Evolutionary conservation across 192 early-diverging fungal species (phyloP).

Genomic region (Coemansia sp.): DNA sequence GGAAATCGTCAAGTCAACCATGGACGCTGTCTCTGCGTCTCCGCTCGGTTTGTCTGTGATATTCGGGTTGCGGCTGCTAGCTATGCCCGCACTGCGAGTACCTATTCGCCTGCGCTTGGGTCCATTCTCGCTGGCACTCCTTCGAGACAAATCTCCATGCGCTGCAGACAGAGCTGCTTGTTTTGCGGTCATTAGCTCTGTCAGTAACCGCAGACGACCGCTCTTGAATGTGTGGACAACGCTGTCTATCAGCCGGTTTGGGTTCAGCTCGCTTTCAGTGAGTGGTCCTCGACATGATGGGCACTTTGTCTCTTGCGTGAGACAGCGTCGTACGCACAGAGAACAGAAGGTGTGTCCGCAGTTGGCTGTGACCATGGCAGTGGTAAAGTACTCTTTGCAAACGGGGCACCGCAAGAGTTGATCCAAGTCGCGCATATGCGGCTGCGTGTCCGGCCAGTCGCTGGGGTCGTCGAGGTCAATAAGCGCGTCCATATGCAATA

Average conservation of each 20-base stretch:
- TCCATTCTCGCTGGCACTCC: not conserved
- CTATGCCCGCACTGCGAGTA: conserved; percentile 8
- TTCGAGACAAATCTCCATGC: not conserved
- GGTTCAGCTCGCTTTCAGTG: conserved; percentile 37
- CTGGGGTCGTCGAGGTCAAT: conserved; percentile 64
- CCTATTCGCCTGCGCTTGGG: conserved; percentile 28
- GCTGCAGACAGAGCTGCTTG: not conserved
- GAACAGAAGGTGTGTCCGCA: conserved; percentile 82
- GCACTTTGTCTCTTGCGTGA: conserved; percentile 61
- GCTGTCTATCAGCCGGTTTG: conserved; percentile 45
- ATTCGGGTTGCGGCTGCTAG: not conserved
- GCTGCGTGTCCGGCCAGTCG: conserved; percentile 59
- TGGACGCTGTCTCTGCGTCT: not conserved
- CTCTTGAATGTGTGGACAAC: conserved; percentile 25
- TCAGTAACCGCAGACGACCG: conserved; percentile 30
- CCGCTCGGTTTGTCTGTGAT: not conserved
- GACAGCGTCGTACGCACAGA: conserved; percentile 65
- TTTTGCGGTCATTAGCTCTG: conserved; percentile 6
- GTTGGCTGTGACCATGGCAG: conserved; percentile 58
- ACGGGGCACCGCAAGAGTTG: conserved; percentile 71
- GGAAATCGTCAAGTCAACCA: conserved; percentile 14
- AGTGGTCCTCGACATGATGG: conserved; percentile 62
- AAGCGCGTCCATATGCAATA: conserved; percentile 7
- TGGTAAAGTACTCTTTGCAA: conserved; percentile 70
- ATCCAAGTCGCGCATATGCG: conserved; percentile 60